Conservation (phyloP, 2,329 filamentous ascomycete species). For the Cytospora paraplurivora region DNA sequence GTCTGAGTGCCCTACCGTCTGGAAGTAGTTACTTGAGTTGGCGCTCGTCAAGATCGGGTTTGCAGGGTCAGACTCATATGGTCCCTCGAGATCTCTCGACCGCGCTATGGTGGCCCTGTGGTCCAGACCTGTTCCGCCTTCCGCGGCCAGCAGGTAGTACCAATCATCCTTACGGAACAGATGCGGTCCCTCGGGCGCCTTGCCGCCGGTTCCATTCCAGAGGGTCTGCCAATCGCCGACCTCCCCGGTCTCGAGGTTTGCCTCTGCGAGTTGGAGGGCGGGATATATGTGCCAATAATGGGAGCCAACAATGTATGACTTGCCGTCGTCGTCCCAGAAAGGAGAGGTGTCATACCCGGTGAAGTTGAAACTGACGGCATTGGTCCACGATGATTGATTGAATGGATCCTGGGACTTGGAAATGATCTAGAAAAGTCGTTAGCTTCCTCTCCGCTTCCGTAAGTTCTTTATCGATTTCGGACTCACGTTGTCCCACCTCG, state of each 20-base stretch:
- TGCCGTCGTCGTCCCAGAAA: conserved; percentile 60
- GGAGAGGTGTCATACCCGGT: conserved; percentile 56
- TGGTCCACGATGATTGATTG: conserved; percentile 47
- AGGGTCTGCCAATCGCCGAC: conserved; percentile 43
- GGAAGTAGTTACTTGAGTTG: conserved; percentile 48
- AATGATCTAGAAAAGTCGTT: conserved; percentile 39
- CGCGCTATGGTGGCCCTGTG: conserved; percentile 54
- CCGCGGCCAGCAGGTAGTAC: conserved; percentile 57
- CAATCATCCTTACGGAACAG: conserved; percentile 53
- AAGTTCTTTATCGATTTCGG: too few species aligned
- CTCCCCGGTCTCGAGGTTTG: conserved; percentile 44
- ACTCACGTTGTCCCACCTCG: conserved; percentile 43
- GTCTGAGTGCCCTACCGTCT: conserved; percentile 60
- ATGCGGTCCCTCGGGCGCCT: conserved; percentile 56
- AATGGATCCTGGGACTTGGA: conserved; percentile 49
- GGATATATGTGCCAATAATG: conserved; percentile 44
- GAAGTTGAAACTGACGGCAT: conserved; percentile 52
- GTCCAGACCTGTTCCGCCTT: conserved; percentile 51
- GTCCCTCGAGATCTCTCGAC: conserved; percentile 45
- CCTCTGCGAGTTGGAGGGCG: conserved; percentile 44
- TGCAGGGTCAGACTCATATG: conserved; percentile 44
- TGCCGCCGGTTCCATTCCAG: conserved; percentile 51
- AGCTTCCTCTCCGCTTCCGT: not conserved
- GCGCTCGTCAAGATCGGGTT: conserved; percentile 52
- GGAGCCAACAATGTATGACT: conserved; percentile 50